Evolutionary conservation across 2,329 filamentous ascomycete species (phyloP).

Genomic region (Colletotrichum tropicicola): DNA sequence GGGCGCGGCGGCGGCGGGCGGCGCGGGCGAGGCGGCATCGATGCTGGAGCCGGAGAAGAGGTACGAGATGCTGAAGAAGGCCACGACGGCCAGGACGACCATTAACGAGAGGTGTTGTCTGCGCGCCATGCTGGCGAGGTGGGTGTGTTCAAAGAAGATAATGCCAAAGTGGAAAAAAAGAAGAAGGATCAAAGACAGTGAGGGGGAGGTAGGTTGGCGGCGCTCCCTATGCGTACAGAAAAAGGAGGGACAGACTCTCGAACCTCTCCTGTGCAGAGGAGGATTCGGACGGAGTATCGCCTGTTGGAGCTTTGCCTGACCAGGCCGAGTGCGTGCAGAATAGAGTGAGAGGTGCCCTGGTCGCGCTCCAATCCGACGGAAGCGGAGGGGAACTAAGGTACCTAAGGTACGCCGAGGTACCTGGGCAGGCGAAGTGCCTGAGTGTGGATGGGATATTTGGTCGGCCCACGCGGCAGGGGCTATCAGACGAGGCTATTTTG

Average conservation of each 20-base stretch:
- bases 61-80: conserved; percentile 67
- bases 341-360: neutral
- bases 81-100: conserved; percentile 62
- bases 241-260: neutral
- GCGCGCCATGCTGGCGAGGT: conserved; percentile 56
- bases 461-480: conserved; percentile 23
- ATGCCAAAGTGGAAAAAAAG: neutral
- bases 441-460: conserved; percentile 12
- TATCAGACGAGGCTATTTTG: conserved; percentile 16
- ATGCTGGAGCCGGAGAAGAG: conserved; percentile 59
- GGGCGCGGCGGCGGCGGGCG: conserved; percentile 20
- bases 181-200: neutral
- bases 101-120: conserved; percentile 62
- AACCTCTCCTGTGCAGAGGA: neutral
- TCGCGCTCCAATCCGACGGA: neutral
- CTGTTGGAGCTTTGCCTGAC: neutral
- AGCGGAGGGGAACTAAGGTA: neutral
- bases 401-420: neutral
- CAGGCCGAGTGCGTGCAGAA: too few relatives aligned
- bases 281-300: conserved; percentile 6
- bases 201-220: too few relatives aligned
- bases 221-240: too few relatives aligned
- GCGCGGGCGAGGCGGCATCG: conserved; percentile 9
- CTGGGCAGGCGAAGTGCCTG: too few relatives aligned
- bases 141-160: neutral